A percentile compares a stretch with the other conserved stretches of the same genome.
Evolutionary conservation across 495 filamentous ascomycete genomes (phyloP).

Genomic region (Neurospora sp.): DNA sequence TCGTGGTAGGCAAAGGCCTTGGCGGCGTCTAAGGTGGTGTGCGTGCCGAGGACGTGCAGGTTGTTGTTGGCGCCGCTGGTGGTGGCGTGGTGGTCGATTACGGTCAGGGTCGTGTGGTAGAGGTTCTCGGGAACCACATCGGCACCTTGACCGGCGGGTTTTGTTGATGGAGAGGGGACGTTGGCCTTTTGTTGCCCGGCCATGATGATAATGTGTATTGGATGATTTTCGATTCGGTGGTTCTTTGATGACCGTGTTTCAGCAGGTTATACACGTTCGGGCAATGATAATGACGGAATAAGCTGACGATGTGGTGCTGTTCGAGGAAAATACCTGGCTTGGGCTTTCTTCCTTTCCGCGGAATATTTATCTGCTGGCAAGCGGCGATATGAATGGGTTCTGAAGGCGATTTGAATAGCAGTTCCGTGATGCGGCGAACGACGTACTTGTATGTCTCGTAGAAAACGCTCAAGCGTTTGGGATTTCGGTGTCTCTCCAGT

Average conservation of each 20-base stretch:
- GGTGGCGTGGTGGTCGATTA: conserved; percentile 23
- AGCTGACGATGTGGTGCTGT: background rate
- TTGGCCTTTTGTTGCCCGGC: background rate
- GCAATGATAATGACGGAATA: background rate
- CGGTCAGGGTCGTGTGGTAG: conserved; percentile 30
- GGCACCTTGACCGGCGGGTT: background rate
- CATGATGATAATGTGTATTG: conserved; percentile 2
- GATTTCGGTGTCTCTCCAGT: background rate
- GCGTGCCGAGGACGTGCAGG: conserved; percentile 29
- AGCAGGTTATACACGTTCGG: background rate
- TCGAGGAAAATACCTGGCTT: background rate
- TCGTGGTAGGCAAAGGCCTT: conserved; percentile 19
- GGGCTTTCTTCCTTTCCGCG: background rate
- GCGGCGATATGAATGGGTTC: background rate
- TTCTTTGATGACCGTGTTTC: background rate
- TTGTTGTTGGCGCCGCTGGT: conserved; percentile 20
- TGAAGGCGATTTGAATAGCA: background rate
- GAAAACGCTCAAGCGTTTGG: background rate
- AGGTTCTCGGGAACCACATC: conserved; percentile 16
- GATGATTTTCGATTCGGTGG: background rate
- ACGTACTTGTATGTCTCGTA: background rate
- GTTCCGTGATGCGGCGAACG: background rate
- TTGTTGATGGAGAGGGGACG: background rate
- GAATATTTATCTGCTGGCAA: background rate
- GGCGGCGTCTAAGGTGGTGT: conserved; percentile 23